phyloP scores from a whole-genome alignment of 2,329 filamentous ascomycete species.

The Monosporascus cannonballus region DNA sequence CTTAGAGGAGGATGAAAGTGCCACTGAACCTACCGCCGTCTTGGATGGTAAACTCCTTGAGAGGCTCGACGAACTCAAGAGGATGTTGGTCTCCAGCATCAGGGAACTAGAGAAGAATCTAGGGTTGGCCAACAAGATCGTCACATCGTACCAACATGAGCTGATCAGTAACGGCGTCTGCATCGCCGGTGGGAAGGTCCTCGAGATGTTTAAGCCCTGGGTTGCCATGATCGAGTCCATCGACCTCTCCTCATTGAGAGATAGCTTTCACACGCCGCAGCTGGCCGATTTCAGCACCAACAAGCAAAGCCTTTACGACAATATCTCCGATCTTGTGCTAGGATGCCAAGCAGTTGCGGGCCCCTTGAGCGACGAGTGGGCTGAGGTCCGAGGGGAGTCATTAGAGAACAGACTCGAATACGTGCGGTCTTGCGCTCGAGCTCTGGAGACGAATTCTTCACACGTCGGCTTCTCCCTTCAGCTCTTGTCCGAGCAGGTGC shows the following conservation, averaged over 20 bases:
- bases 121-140: conserved; percentile 69
- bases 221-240: conserved; percentile 86
- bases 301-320: conserved; percentile 92
- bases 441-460: conserved; percentile 79
- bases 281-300: conserved; percentile 81
- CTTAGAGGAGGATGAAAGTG: conserved; percentile 72
- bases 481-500: conserved; percentile 76
- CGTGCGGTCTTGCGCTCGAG: conserved; percentile 69
- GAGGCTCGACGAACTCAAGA: conserved; percentile 77
- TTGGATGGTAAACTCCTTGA: conserved; percentile 76
- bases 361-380: conserved; percentile 91
- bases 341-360: conserved; percentile 88
- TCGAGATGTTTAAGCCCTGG: conserved; percentile 88
- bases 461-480: conserved; percentile 86
- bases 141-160: conserved; percentile 73
- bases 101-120: conserved; percentile 83
- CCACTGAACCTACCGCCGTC: conserved; percentile 62
- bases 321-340: conserved; percentile 81
- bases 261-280: conserved; percentile 76
- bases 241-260: conserved; percentile 73
- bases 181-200: conserved; percentile 66
- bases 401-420: conserved; percentile 80
- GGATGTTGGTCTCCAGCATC: conserved; percentile 78
- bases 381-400: conserved; percentile 82
- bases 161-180: conserved; percentile 79